phyloP scores from a whole-genome alignment of 495 filamentous ascomycete species.

The Podospora conica region DNA sequence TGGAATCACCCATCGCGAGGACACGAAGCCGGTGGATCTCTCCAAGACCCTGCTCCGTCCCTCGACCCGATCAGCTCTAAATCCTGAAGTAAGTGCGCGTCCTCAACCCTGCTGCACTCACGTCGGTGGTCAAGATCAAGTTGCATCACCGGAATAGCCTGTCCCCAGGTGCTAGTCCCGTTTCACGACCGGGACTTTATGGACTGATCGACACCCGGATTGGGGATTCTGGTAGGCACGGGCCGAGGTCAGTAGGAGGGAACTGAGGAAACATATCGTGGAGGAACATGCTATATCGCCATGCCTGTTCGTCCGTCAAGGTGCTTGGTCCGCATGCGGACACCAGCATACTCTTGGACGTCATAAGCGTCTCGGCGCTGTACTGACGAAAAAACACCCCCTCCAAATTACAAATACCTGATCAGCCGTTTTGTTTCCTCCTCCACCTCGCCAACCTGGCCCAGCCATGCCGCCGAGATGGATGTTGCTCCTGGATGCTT shows the following conservation, averaged over 20 bases:
- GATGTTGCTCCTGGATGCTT: background rate
- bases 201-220: background rate
- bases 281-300: background rate
- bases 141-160: background rate
- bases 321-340: no score
- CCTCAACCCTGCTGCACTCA: background rate
- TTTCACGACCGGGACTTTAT: background rate
- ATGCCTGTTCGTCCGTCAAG: background rate
- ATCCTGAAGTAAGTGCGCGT: no score
- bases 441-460: background rate
- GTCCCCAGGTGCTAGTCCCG: background rate
- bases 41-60: background rate
- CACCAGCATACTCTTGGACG: background rate
- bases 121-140: background rate
- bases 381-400: background rate
- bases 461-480: background rate
- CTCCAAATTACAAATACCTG: background rate
- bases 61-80: background rate
- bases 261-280: background rate
- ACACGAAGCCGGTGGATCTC: background rate
- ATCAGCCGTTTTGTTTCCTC: background rate
- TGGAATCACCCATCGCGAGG: background rate
- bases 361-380: background rate
- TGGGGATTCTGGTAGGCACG: background rate
- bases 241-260: background rate